Base-by-base conservation (phyloP, 306 rosid genomes). In the Corylus americana region DNA sequence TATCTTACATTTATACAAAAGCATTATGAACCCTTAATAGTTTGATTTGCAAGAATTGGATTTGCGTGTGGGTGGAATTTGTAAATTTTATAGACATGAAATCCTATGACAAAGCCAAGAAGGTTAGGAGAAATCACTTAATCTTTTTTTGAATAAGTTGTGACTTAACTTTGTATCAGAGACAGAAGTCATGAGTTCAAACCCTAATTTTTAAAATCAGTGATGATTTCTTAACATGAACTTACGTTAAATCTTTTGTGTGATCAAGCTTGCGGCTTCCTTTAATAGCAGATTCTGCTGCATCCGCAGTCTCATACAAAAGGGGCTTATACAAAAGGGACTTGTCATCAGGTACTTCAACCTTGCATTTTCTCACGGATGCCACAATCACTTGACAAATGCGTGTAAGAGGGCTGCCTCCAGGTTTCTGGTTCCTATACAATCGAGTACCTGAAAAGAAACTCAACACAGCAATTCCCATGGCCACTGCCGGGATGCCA, bases 201-300 rank as follows among this genome's bases (percentile, higher is more conserved):
- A 39, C 6, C 35, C 35, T 1, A 42, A 42, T 7, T 42, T 42
- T 42, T 42, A 6, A 6, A 42, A 42, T 42, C 0, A 42, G 45
- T 6, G 8, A 7, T 42, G 7, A 42, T 42, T 6, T n/a, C n/a
- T n/a, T 42, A 42, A 42, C 45, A 42, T 5, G 1, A 42, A 72
- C 81, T 17, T 29, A 90, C 95, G 86, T 79, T 2, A 92, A 69
- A 66, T 87, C 96, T 11, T 91, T 27, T 62, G 96, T 89, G 82
- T 85, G 93, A 27, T 90, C 91, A 45, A 92, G 92, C 75, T 92
- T 92, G 79, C 96, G 87, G 89, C 96, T 92, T 82, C 97, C 96
- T 53, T 82, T 62, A 18, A 90, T 89, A 58, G 83, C 83, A 25
- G 92, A 89, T 44, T 87, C 95, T 18, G 25, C 25, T 22, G 83